These are phyloP conservation scores for Corylus avellana DNA, from an alignment of 306 rosid species.

Conservation along the genomic window DNA sequence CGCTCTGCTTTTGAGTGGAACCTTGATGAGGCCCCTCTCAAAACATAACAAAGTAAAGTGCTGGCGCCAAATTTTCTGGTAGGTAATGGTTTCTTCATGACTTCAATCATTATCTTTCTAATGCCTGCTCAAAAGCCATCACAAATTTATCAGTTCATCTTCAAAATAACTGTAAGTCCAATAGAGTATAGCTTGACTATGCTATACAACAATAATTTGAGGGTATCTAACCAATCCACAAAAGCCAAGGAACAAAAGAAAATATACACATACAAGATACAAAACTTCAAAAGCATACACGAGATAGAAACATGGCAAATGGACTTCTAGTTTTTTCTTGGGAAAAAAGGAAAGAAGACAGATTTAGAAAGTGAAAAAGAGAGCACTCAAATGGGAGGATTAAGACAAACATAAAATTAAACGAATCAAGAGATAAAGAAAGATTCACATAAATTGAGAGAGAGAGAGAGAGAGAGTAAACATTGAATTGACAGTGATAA, in stretches of 20 bases:
- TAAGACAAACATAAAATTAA: too few relatives aligned
- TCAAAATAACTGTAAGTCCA: not conserved
- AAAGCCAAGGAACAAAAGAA: not conserved
- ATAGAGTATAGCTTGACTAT: not conserved
- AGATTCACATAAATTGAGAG: too few relatives aligned
- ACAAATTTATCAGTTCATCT: not conserved
- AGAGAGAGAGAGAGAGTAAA: too few relatives aligned
- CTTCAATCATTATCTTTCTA: constrained; percentile 52
- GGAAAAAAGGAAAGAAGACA: too few relatives aligned
- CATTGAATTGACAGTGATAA: too few relatives aligned
- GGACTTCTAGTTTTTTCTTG: too few relatives aligned
- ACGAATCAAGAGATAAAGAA: too few relatives aligned
- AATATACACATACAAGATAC: not conserved
- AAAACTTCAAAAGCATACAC: too few relatives aligned
- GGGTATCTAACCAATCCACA: not conserved
- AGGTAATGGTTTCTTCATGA: constrained; percentile 57
- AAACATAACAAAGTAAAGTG: constrained; percentile 59
- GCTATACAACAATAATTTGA: not conserved
- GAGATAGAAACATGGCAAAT: too few relatives aligned
- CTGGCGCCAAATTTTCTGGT: constrained; percentile 57
- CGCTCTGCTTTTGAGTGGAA: constrained; percentile 86
- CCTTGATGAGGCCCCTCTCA: constrained; percentile 75
- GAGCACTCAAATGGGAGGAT: too few relatives aligned
- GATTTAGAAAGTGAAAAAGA: too few relatives aligned
- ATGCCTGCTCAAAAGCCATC: constrained; percentile 32